phyloP scores from a whole-genome alignment of 1,139 yeast species.

The Candida anutae region DNA sequence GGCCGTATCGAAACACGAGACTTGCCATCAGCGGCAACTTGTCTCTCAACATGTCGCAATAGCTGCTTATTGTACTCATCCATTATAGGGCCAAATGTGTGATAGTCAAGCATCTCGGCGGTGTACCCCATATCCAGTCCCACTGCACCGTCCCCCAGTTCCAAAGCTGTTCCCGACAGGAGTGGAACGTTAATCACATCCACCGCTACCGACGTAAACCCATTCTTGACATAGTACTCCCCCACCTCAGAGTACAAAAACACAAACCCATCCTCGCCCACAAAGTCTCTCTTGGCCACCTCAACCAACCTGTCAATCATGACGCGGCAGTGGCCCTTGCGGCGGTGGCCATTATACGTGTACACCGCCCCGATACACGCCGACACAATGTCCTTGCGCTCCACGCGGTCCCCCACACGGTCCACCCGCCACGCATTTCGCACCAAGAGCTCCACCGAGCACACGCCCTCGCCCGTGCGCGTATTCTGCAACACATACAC shows the following conservation, averaged over 20 bases:
- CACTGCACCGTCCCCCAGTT: constrained; percentile 3
- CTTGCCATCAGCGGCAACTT: constrained; percentile 18
- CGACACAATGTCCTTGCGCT: constrained; percentile 10
- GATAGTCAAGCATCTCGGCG: constrained; percentile 18
- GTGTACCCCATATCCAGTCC: too few species aligned
- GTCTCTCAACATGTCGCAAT: too few species aligned
- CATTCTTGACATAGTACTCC: constrained; percentile 52
- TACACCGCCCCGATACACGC: constrained; percentile 26
- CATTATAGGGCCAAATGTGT: constrained; percentile 23
- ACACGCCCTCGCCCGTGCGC: constrained; percentile 15
- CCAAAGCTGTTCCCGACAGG: constrained; percentile 1
- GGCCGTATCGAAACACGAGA: constrained; percentile 25
- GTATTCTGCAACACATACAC: constrained; percentile 24
- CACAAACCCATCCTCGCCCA: constrained; percentile 34
- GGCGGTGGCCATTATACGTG: constrained; percentile 50
- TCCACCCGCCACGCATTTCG: constrained; percentile 22
- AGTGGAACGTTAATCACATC: constrained; percentile 23
- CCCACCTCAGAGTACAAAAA: constrained; percentile 70
- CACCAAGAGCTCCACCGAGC: constrained; percentile 32
- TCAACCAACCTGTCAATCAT: constrained; percentile 48
- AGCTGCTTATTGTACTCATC: constrained; percentile 15
- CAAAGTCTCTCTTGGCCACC: constrained; percentile 10
- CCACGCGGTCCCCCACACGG: constrained; percentile 12
- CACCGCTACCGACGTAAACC: constrained; percentile 46
- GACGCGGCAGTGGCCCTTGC: constrained; percentile 54